Conservation (phyloP, 2,329 filamentous ascomycete species). For the Ophiosphaerella herpotricha region DNA sequence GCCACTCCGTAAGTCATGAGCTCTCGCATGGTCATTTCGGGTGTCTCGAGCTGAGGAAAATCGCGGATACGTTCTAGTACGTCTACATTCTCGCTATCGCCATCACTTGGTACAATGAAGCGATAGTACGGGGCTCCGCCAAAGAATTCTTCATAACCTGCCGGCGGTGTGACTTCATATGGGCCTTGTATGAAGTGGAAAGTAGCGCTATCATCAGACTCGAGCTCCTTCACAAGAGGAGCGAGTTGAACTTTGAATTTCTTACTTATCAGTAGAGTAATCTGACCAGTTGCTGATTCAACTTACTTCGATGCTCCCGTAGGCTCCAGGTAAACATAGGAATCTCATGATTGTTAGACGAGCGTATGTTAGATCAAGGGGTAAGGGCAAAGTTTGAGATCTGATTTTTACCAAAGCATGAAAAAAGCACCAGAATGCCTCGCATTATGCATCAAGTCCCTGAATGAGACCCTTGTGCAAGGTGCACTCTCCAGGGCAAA, state of each 20-base stretch:
- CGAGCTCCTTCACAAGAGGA: slow-evolving; percentile 30
- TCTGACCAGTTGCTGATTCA: background rate
- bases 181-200: slow-evolving; percentile 35
- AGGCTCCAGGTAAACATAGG: slow-evolving; percentile 32
- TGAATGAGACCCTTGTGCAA: too few relatives aligned
- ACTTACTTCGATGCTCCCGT: slow-evolving; percentile 30
- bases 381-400: too few relatives aligned
- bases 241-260: slow-evolving; percentile 36
- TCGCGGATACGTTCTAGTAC: slow-evolving; percentile 56
- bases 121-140: slow-evolving; percentile 33
- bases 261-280: slow-evolving; percentile 7
- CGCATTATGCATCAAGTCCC: too few relatives aligned
- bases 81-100: slow-evolving; percentile 21
- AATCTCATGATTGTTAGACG: slow-evolving; percentile 15
- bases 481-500: too few relatives aligned
- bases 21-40: slow-evolving; percentile 62
- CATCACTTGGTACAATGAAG: slow-evolving; percentile 25
- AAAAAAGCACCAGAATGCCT: too few relatives aligned
- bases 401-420: too few relatives aligned
- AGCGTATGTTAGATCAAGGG: background rate
- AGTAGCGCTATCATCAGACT: slow-evolving; percentile 21
- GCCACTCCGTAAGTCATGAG: slow-evolving; percentile 49
- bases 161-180: slow-evolving; percentile 27
- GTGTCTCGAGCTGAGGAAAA: slow-evolving; percentile 57
- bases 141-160: slow-evolving; percentile 35